These are phyloP conservation scores for Botryotinia narcissicola DNA, from an alignment of 2,329 filamentous ascomycete genomes.

Conservation along the genomic window DNA sequence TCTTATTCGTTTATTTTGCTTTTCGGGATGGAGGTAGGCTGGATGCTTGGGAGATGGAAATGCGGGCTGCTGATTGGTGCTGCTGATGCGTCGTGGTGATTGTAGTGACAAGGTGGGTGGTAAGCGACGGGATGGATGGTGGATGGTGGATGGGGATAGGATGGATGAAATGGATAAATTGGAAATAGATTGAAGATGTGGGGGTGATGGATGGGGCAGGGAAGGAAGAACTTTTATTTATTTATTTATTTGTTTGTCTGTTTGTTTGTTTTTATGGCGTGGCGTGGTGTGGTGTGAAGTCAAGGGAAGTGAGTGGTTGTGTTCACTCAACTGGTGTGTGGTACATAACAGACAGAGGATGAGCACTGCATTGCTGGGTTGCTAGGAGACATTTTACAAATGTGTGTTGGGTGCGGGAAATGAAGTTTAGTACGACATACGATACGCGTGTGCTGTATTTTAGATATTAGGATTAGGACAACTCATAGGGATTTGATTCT, in stretches of 20 bases:
- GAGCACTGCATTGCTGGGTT: background rate
- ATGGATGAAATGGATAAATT: slow-evolving; percentile 6
- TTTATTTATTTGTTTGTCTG: background rate
- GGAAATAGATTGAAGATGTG: background rate
- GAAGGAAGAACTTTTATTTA: background rate
- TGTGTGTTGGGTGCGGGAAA: background rate
- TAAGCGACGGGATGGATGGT: background rate
- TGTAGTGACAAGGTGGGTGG: background rate
- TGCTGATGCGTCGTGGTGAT: background rate
- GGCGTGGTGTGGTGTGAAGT: background rate
- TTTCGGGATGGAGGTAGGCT: too few species aligned
- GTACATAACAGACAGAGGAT: background rate
- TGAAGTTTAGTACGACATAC: background rate
- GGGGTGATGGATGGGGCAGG: background rate
- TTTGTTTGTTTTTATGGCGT: background rate
- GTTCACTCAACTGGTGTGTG: background rate
- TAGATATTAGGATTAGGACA: background rate
- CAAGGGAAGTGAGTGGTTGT: background rate
- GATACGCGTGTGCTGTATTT: background rate
- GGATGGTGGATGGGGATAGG: background rate
- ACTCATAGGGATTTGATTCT: background rate
- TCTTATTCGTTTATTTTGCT: too few species aligned
- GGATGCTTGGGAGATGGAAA: background rate
- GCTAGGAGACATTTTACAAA: background rate
- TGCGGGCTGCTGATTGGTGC: background rate